phyloP scores from a whole-genome alignment of 73 alveolate species.

The Stentor coeruleus region DNA sequence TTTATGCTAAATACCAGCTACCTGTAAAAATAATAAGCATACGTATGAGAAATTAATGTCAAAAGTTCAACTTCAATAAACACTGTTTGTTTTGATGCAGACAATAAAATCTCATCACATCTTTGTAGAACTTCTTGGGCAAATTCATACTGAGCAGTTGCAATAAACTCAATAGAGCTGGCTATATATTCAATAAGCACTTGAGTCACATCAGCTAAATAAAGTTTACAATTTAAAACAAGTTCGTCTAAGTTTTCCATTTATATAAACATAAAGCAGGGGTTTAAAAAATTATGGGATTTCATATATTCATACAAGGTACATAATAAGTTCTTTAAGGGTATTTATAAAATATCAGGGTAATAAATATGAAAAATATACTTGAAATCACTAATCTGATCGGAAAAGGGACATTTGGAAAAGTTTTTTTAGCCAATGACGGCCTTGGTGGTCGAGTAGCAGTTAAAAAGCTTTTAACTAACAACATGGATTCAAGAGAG shows the following conservation, averaged over 20 bases:
- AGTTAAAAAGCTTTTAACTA: not conserved
- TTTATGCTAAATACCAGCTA: not conserved
- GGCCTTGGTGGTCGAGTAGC: not conserved
- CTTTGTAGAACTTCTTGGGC: not conserved
- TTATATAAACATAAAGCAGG: no score
- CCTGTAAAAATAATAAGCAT: not conserved
- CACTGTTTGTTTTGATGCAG: not conserved
- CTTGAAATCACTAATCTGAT: not conserved
- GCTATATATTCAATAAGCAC: not conserved
- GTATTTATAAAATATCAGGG: no score
- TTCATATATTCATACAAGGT: no score
- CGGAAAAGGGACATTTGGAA: constrained; percentile 1
- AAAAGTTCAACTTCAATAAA: not conserved
- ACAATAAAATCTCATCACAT: not conserved
- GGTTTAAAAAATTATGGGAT: no score
- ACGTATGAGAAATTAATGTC: not conserved
- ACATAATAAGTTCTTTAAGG: no score
- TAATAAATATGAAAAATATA: no score
- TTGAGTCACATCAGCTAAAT: not conserved
- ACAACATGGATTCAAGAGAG: not conserved
- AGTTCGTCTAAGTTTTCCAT: not conserved
- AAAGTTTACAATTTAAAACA: not conserved
- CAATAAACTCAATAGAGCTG: not conserved
- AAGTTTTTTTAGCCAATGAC: not conserved
- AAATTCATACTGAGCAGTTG: not conserved